Percentiles rank a stretch among this genome's conserved stretches.
Evolutionary conservation across 495 filamentous ascomycete genomes (phyloP).

Genomic region (Hypoxylon rickii): DNA sequence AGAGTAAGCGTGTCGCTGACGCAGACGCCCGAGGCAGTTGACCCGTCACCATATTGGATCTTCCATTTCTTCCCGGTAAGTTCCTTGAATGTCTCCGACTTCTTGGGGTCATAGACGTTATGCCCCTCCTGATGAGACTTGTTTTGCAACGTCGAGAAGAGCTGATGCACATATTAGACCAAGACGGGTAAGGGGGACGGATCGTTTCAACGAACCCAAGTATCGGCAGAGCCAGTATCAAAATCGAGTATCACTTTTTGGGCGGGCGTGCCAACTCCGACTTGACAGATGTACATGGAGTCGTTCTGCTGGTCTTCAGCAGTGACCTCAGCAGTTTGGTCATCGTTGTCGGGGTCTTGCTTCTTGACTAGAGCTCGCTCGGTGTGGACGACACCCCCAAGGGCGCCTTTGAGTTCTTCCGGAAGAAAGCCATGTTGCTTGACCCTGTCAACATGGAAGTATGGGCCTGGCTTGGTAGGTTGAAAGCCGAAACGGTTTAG

Average conservation of each 20-base stretch:
- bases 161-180: conserved; percentile 45
- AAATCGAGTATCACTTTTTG: conserved; percentile 73
- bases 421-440: conserved; percentile 41
- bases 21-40: conserved; percentile 69
- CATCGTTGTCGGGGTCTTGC: conserved; percentile 26
- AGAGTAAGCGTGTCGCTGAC: conserved; percentile 70
- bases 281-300: conserved; percentile 67
- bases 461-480: conserved; percentile 72
- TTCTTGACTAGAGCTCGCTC: conserved; percentile 59
- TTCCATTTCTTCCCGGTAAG: conserved; percentile 60
- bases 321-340: conserved; percentile 57
- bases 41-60: conserved; percentile 76
- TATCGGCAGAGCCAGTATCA: conserved; percentile 77
- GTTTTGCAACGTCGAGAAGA: conserved; percentile 65
- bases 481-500: conserved; percentile 73
- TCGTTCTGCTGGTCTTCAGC: conserved; percentile 80
- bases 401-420: conserved; percentile 33
- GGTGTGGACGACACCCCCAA: conserved; percentile 53
- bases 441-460: conserved; percentile 53
- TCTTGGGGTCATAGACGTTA: conserved; percentile 59
- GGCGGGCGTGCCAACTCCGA: conserved; percentile 69
- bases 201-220: conserved; percentile 64
- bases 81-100: conserved; percentile 66
- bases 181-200: neutral
- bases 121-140: conserved; percentile 44